phyloP scores from a whole-genome alignment of 305 asterid species.

The Caryopteris hybrid region DNA sequence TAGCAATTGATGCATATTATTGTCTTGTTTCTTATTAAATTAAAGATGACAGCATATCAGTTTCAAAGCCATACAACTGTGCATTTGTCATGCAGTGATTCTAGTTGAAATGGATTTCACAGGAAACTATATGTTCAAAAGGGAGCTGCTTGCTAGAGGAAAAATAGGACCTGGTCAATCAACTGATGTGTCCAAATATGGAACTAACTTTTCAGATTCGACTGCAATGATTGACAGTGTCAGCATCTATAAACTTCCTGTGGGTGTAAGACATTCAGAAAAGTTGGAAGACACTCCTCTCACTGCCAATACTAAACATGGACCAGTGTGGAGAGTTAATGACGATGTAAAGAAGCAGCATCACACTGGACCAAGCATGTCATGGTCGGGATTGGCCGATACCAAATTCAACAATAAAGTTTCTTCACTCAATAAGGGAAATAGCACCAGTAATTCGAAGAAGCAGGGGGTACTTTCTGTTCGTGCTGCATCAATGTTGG shows the following conservation, averaged over 20 bases:
- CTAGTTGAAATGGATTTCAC: slow-evolving; percentile 24
- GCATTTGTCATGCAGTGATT: slow-evolving; percentile 12
- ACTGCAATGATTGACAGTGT: slow-evolving; percentile 40
- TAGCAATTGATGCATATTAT: not conserved
- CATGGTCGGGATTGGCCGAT: slow-evolving; percentile 45
- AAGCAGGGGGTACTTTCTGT: slow-evolving; percentile 78
- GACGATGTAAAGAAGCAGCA: slow-evolving; percentile 36
- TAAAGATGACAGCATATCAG: not conserved
- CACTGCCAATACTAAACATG: slow-evolving; percentile 33
- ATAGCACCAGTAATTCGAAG: slow-evolving; percentile 34
- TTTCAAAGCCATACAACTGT: slow-evolving; percentile 10
- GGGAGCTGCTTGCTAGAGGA: slow-evolving; percentile 61
- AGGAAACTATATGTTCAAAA: slow-evolving; percentile 50
- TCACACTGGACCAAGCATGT: slow-evolving; percentile 27
- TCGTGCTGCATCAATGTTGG: slow-evolving; percentile 99
- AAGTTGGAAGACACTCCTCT: slow-evolving; percentile 39
- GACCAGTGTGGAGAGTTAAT: slow-evolving; percentile 33
- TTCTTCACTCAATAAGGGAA: slow-evolving; percentile 34
- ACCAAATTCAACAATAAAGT: slow-evolving; percentile 32
- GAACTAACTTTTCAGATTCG: slow-evolving; percentile 39
- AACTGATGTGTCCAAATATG: slow-evolving; percentile 36
- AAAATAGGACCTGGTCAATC: slow-evolving; percentile 44
- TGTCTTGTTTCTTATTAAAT: not conserved
- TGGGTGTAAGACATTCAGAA: slow-evolving; percentile 69
- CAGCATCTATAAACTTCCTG: slow-evolving; percentile 74